Conservation (phyloP, 805 yeast genomes). For the Cyberlindnera maclurae region DNA sequence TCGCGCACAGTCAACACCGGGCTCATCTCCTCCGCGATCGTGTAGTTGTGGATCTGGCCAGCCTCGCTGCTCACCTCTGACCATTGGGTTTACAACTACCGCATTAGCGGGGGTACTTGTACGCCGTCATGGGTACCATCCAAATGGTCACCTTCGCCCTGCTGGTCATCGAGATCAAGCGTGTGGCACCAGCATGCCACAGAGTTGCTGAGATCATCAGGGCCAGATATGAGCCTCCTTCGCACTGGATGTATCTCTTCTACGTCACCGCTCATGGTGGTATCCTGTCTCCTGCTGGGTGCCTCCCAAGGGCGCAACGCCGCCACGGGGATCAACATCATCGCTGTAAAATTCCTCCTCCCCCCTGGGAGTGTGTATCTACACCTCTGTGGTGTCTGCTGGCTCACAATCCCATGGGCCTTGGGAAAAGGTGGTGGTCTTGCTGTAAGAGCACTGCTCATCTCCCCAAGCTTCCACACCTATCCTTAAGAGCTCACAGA, state of each 20-base stretch:
- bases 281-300: slow-evolving; percentile 34
- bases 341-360: slow-evolving; percentile 38
- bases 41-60: slow-evolving; percentile 43
- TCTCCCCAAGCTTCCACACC: slow-evolving; percentile 29
- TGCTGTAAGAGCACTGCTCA: slow-evolving; percentile 29
- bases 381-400: slow-evolving; percentile 36
- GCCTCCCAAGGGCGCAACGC: slow-evolving; percentile 36
- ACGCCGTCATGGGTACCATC: slow-evolving; percentile 26
- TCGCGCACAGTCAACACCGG: slow-evolving; percentile 35
- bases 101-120: slow-evolving; percentile 35
- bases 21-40: slow-evolving; percentile 36
- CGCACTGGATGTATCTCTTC: slow-evolving; percentile 30
- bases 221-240: slow-evolving; percentile 30
- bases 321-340: slow-evolving; percentile 37
- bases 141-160: slow-evolving; percentile 32
- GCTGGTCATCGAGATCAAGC: slow-evolving; percentile 33
- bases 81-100: slow-evolving; percentile 34
- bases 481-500: slow-evolving; percentile 34
- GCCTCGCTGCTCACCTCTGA: slow-evolving; percentile 33
- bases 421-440: slow-evolving; percentile 33
- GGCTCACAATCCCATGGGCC: slow-evolving; percentile 32
- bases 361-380: slow-evolving; percentile 41
- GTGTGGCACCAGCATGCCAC: slow-evolving; percentile 35
- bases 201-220: slow-evolving; percentile 33
- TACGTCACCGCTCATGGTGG: slow-evolving; percentile 32